phyloP scores from a whole-genome alignment of 148 eudicot species.

The Chenopodium formosanum region DNA sequence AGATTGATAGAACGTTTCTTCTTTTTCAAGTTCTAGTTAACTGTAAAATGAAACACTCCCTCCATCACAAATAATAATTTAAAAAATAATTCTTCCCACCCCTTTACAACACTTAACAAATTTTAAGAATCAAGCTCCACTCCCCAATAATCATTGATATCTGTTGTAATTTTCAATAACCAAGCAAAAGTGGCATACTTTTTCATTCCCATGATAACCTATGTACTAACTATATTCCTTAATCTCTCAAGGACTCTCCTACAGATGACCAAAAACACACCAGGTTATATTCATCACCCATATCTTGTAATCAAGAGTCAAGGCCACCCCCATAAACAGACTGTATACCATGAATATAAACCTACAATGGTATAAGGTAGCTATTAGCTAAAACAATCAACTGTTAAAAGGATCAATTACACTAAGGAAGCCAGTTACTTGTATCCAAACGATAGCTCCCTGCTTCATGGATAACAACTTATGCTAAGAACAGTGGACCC shows the following conservation, averaged over 20 bases:
- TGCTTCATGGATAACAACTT: neutral
- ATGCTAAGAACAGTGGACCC: neutral
- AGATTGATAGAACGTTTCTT: neutral
- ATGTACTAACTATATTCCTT: too few relatives aligned
- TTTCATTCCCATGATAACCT: too few relatives aligned
- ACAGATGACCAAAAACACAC: too few relatives aligned
- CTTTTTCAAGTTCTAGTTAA: neutral
- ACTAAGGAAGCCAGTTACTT: neutral
- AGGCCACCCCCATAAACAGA: neutral
- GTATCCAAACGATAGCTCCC: neutral
- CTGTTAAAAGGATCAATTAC: neutral
- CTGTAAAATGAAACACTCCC: neutral
- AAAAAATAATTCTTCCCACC: neutral
- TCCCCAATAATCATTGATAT: too few relatives aligned
- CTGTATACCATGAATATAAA: neutral
- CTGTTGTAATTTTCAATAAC: too few relatives aligned
- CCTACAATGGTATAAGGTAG: neutral
- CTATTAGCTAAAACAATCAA: neutral
- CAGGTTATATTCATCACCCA: neutral
- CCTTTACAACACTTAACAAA: neutral
- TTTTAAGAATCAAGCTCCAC: neutral
- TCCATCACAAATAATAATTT: neutral
- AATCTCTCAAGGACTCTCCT: too few relatives aligned
- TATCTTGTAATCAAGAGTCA: neutral
- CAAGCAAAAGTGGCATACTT: too few relatives aligned